Evolutionary conservation across 805 yeast genomes (phyloP), one percentile per base, ranked within the genome.

Genomic region (Nakazawaea holstii): DNA sequence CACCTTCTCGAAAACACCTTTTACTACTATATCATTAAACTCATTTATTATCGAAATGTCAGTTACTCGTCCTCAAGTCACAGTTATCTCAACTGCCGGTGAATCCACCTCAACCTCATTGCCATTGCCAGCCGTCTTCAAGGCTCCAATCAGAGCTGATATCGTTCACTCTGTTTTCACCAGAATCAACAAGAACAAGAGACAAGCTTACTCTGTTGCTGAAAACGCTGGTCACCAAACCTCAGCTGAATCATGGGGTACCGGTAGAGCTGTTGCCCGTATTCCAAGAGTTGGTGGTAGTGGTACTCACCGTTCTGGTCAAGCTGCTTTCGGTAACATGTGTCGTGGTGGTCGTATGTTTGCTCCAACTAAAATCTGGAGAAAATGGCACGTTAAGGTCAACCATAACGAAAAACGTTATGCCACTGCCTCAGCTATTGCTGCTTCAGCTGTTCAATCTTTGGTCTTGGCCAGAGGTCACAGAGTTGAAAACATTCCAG

Each of bases 341-440:
- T 94, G 99, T 84, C 92, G 99, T 79, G 97, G 97, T 76, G 99
- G 99, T 82, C 96, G 99, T 80, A 94, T 94, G 98, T 94, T 94
- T 72, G 97, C 99, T 77, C 99, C 99, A 76, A 94, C 99, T 77
- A 94, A 94, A 85, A 91, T 96, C 77, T 94, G 99, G 99, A 90
- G 99, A 87, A 92, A 84, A 81, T 94, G 99, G 99, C 95, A 94
- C 90, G 95, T 94, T 70, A 94, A 91, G 86, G 96, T 94, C 70
- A 94, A 94, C 96, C 97, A 90, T 78, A 92, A 92, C 89, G 96
- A 94, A 82, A 92, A 92, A 86, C 91, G 98, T 79, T 94, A 91
- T 78, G 99, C 99, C 61, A 92, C 98, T 65, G 98, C 97, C 69
- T 92, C 99, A 62, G 99, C 98, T 68, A 88, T 94, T 69, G 98